Evolutionary conservation across 2,329 filamentous ascomycete species (phyloP).

Genomic region (Aspergillus chevalieri): DNA sequence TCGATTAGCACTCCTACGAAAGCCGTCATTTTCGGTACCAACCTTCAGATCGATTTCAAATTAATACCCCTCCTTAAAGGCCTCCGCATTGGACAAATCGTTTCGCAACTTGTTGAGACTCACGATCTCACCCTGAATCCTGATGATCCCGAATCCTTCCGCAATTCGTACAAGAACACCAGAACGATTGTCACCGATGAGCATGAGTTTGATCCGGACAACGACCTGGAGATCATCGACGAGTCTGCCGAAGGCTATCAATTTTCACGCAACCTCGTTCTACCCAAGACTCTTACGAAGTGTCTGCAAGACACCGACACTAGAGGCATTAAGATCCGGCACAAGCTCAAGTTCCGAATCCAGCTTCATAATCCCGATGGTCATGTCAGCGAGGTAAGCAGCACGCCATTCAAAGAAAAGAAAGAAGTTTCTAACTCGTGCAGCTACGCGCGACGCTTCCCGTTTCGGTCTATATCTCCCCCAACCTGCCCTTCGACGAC

Average conservation of each 20-base stretch:
- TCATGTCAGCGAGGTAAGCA: conserved; percentile 75
- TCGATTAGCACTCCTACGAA: conserved; percentile 90
- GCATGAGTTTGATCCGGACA: conserved; percentile 63
- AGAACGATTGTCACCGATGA: conserved; percentile 63
- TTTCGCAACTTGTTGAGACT: conserved; percentile 71
- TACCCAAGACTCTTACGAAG: conserved; percentile 74
- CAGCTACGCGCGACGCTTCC: conserved; percentile 83
- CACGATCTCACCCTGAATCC: conserved; percentile 58
- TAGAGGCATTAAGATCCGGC: conserved; percentile 82
- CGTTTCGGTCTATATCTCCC: conserved; percentile 90
- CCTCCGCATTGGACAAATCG: conserved; percentile 74
- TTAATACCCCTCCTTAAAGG: conserved; percentile 86
- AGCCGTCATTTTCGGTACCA: conserved; percentile 88
- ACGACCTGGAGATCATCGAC: conserved; percentile 49
- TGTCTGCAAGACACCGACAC: conserved; percentile 88
- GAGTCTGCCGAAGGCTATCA: conserved; percentile 56
- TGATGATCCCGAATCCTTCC: conserved; percentile 37
- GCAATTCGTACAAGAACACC: conserved; percentile 54
- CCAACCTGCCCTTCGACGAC: conserved; percentile 82
- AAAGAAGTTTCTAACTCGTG: not conserved
- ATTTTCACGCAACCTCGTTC: conserved; percentile 54
- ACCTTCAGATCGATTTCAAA: conserved; percentile 74
- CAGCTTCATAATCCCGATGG: conserved; percentile 92
- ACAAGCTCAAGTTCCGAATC: conserved; percentile 87
- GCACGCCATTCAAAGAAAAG: not conserved